phyloP scores from a whole-genome alignment of 768 basidiomycete genomes.

The Sistotremastrum suecicum region DNA sequence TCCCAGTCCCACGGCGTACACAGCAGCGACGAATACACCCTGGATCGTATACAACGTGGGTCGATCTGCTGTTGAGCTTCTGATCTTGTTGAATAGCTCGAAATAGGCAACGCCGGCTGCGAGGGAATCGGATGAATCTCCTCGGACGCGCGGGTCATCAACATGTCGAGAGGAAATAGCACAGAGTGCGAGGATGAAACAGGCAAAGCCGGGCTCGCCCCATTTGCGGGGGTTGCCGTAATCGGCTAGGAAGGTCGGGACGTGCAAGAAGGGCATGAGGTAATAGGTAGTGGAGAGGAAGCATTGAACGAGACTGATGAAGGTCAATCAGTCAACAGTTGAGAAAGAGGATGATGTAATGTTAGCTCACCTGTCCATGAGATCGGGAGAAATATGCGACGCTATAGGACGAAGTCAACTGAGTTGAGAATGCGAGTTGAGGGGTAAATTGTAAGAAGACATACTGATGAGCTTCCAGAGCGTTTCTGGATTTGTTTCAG shows the following conservation, averaged over 20 bases:
- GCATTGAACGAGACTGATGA: constrained; percentile 56
- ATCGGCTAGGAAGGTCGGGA: constrained; percentile 79
- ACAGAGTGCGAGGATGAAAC: constrained; percentile 87
- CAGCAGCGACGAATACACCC: constrained; percentile 80
- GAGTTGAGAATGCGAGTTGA: too few species aligned
- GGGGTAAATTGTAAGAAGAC: too few species aligned
- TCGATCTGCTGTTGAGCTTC: constrained; percentile 80
- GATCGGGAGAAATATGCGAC: constrained; percentile 70
- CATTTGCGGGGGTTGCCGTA: constrained; percentile 91
- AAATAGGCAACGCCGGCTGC: constrained; percentile 88
- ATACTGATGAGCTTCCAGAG: constrained; percentile 67
- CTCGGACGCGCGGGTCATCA: constrained; percentile 80
- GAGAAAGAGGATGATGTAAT: constrained; percentile 7
- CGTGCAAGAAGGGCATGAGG: constrained; percentile 82
- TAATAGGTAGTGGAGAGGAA: constrained; percentile 90
- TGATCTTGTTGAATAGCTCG: constrained; percentile 71
- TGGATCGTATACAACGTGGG: constrained; percentile 89
- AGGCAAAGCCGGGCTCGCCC: constrained; percentile 90
- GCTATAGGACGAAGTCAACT: constrained; percentile 13
- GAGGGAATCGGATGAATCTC: constrained; percentile 69
- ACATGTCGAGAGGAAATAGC: constrained; percentile 86
- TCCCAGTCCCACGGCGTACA: constrained; percentile 84
- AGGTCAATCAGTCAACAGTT: constrained; percentile 5
- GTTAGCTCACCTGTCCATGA: constrained; percentile 76
- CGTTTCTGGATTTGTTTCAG: constrained; percentile 75